Base-by-base conservation (phyloP, 2,329 filamentous ascomycete species). In the Raffaelea ambrosiae region DNA sequence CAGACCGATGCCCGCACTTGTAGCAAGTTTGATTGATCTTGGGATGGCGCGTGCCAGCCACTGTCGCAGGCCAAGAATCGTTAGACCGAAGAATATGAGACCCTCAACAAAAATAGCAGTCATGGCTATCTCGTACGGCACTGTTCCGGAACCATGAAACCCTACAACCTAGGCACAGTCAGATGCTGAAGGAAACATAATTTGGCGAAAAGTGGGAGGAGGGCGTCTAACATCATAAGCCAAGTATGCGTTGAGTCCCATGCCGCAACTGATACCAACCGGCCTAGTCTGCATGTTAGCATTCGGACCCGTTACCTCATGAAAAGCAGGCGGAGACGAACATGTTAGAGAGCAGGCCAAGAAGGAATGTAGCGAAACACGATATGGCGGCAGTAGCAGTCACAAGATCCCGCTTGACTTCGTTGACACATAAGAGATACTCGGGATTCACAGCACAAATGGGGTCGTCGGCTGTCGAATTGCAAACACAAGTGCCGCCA, bases 261-360 rank as follows among this genome's bases (percentile, higher is more conserved):
- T 83, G 2, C 79, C 79, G 79, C 83, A 36, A 29, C 14, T 5
- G 39, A 47, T 18, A 19, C 22, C 49, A 16, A 33, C 20, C 9
- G 43, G 43, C 54, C 49, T 57, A 51, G 40, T 9, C 39, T 8
- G 4, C 33, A 16, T 7, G 26, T 31, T 26, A 54, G 47, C 50
- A 56, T 39, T n/a, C n/a, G n/a, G n/a, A n/a, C n/a, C n/a, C n/a
- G n/a, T n/a, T n/a, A n/a, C n/a, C n/a, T n/a, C n/a, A 16, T 49
- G 5, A 66, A 71, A 79, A 59, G 85, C 84, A 79, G 84, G 31
- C 87, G 66, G 10, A 81, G 82, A 88, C 83, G 0, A 86, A 87
- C 46, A 93, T 75, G 56, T 94, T 94, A 23, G 88, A 88, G 48
- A 89, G 73, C n/a, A 90, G 73, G 3, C 88, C 88, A 68, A 94